A percentile compares a stretch with the other conserved stretches of the same genome.
These are phyloP conservation scores for Syncephalis plumigaleata DNA, from an alignment of 371 early-diverging fungal species.

Conservation along the genomic window DNA sequence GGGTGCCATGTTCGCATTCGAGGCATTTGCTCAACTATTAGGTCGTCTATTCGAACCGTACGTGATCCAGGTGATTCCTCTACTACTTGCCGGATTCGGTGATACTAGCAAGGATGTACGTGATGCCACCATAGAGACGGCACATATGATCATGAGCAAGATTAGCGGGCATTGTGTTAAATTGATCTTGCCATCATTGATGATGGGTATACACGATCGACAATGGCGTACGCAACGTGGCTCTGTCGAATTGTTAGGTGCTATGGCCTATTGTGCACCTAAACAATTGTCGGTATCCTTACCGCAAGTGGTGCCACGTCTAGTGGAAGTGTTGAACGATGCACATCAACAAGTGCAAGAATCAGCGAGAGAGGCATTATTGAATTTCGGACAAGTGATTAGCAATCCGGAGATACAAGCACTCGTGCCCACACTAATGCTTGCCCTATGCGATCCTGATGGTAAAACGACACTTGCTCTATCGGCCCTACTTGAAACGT, in stretches of 20 bases:
- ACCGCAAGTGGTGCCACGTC: constrained; percentile 81
- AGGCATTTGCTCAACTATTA: constrained; percentile 64
- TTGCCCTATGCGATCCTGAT: constrained; percentile 82
- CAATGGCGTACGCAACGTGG: constrained; percentile 95
- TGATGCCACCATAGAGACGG: constrained; percentile 78
- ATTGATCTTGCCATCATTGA: constrained; percentile 76
- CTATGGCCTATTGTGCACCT: constrained; percentile 94
- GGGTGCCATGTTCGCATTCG: constrained; percentile 89
- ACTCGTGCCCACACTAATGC: constrained; percentile 71
- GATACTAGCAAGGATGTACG: constrained; percentile 77
- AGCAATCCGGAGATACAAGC: constrained; percentile 92
- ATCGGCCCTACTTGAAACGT: constrained; percentile 68
- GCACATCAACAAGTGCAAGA: constrained; percentile 84
- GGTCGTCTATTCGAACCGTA: constrained; percentile 96
- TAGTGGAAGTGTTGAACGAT: constrained; percentile 82
- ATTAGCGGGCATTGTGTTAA: constrained; percentile 93
- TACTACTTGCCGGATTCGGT: constrained; percentile 73
- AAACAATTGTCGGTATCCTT: constrained; percentile 80
- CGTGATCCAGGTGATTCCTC: constrained; percentile 80
- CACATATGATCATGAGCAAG: constrained; percentile 91
- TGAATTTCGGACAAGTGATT: constrained; percentile 84
- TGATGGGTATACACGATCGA: constrained; percentile 71
- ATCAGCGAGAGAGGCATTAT: constrained; percentile 73
- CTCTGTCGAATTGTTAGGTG: constrained; percentile 83
- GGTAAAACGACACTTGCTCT: constrained; percentile 66